Percentiles rank a stretch among this genome's conserved stretches.
Evolutionary conservation across 305 asterid species (phyloP).

Genomic region (Nicotiana rustica): DNA sequence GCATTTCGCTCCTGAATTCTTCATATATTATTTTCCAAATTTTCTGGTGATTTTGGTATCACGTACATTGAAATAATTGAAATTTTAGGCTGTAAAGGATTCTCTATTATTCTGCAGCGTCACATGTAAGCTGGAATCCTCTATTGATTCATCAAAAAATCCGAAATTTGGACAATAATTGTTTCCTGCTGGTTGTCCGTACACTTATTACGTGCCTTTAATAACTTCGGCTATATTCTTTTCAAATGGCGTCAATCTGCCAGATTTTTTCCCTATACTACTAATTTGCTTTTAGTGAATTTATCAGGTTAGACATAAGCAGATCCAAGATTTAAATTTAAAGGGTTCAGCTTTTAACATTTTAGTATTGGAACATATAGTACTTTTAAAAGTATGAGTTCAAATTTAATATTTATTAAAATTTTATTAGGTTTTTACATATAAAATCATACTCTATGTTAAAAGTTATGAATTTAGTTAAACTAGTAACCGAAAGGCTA

Average conservation of each 20-base stretch:
- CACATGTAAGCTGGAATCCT: constrained; percentile 2
- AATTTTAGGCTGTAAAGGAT: constrained; percentile 14
- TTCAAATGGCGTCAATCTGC: not conserved
- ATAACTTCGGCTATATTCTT: not conserved
- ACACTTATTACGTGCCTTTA: not conserved
- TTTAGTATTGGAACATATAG: no score
- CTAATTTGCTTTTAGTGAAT: not conserved
- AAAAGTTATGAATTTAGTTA: no score
- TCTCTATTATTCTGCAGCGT: not conserved
- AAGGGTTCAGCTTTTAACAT: no score
- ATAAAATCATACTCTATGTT: no score
- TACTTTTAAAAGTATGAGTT: no score
- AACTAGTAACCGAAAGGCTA: no score
- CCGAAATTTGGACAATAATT: not conserved
- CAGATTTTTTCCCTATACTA: not conserved
- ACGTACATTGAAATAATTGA: not conserved
- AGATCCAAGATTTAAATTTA: no score
- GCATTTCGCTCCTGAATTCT: not conserved
- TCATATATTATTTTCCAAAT: not conserved
- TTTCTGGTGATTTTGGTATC: not conserved
- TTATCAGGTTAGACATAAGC: not conserved
- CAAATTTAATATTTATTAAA: no score
- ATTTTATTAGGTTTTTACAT: no score
- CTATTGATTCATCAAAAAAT: not conserved
- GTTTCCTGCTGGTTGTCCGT: constrained; percentile 4